Base-by-base conservation (phyloP, 2,329 filamentous ascomycete genomes). In the Microsporum ferrugineum region DNA sequence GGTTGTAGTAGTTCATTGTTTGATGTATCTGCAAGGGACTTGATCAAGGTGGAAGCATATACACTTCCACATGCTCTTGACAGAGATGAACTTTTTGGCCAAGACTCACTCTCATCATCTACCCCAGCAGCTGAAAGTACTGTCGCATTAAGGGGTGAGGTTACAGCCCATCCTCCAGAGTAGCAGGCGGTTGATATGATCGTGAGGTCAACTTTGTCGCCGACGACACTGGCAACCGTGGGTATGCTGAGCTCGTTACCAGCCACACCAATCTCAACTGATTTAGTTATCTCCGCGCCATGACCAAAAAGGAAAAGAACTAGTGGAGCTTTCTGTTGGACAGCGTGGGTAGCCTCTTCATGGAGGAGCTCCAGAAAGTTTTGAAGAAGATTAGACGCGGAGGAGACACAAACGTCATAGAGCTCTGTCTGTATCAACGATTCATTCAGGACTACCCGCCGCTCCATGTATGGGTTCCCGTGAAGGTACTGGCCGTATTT, bases 401-500 rank as follows among this genome's bases (percentile, higher is more conserved):
- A 53, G 3, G 41, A 14, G n/a, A 45, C 49, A 14, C 17, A 10
- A 41, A 53, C 38, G n/a, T 60, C 43, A 29, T 60, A 2, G 6
- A 53, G 47, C 59, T 63, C 58, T 41, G 57, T 58, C 27, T 29
- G 14, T 12, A 57, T 33, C 36, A 62, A 29, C 31, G 31, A 3
- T 36, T 53, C 53, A 56, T 60, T 56, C n/a, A 61, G 38, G 17
- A 64, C 63, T 10, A 61, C 59, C 6, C 63, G 41, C 4, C 57
- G 49, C 23, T 63, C 59, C 2, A 41, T 47, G 45, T 45, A 36
- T 27, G 34, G 34, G 38, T 57, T 61, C 6, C 45, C 59, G 34
- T 64, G 47, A 33, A 53, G 3, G n/a, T 53, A 64, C 36, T 60
- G 56, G 17, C 17, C 53, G 34, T 62, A 64, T 36, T 64, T 64